Conservation (phyloP, 345 rosid genomes). For the Populus davidiana region DNA sequence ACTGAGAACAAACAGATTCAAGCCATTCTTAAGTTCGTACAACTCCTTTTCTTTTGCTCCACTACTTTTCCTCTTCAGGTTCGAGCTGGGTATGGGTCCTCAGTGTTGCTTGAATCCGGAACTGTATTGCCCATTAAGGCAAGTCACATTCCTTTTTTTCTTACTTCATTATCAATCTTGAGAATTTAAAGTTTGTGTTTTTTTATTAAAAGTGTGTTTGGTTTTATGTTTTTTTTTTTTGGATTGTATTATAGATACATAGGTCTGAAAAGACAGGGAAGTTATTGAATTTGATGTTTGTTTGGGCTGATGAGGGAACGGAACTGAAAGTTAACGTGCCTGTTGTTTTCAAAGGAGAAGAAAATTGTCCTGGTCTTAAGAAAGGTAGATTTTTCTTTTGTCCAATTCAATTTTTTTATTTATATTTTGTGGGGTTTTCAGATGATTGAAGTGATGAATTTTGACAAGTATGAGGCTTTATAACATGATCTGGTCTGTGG, state of each 20-base stretch:
- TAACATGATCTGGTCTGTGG: background rate
- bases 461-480: background rate
- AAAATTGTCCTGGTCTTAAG: slow-evolving; percentile 61
- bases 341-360: slow-evolving; percentile 75
- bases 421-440: background rate
- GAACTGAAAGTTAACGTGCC: slow-evolving; percentile 81
- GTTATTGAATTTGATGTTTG: slow-evolving; percentile 78
- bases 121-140: slow-evolving; percentile 81
- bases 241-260: slow-evolving; percentile 54
- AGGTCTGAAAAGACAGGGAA: slow-evolving; percentile 74
- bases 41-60: slow-evolving; percentile 68
- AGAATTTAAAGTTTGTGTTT: background rate
- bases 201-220: background rate
- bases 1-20: slow-evolving; percentile 72
- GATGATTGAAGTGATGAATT: background rate
- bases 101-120: slow-evolving; percentile 66
- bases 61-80: slow-evolving; percentile 75
- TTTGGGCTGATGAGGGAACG: slow-evolving; percentile 83
- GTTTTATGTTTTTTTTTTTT: background rate
- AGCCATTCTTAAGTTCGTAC: slow-evolving; percentile 55
- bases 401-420: background rate
- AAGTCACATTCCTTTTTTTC: background rate
- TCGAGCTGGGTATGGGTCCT: slow-evolving; percentile 77
- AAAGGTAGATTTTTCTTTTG: slow-evolving; percentile 49
- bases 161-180: background rate